phyloP scores from a whole-genome alignment of 768 basidiomycete genomes.

The Lactarius akahatsu region DNA sequence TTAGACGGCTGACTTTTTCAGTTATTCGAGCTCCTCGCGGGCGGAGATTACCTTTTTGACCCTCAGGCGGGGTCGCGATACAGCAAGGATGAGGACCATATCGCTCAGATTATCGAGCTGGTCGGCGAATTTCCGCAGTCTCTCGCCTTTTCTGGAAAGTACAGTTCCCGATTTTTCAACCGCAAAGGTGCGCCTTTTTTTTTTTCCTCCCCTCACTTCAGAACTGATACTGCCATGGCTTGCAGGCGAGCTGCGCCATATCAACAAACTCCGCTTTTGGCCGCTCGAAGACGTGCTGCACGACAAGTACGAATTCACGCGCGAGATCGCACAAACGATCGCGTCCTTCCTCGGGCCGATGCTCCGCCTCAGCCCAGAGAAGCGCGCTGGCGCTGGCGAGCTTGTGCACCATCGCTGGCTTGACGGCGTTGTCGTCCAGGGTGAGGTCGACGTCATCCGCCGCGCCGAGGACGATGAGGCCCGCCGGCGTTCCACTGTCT shows the following conservation, averaged over 20 bases:
- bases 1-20: conserved; percentile 34
- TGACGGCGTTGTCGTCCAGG: conserved; percentile 80
- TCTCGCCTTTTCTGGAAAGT: conserved; percentile 88
- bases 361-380: conserved; percentile 86
- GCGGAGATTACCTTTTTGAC: conserved; percentile 98
- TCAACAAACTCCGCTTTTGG: conserved; percentile 92
- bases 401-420: conserved; percentile 87
- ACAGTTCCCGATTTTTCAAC: conserved; percentile 92
- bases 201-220: neutral
- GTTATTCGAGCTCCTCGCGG: conserved; percentile 94
- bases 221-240: neutral
- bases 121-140: conserved; percentile 85
- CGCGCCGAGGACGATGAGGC: conserved; percentile 58
- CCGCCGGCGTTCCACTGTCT: conserved; percentile 31
- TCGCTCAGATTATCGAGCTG: conserved; percentile 97
- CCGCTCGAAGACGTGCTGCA: conserved; percentile 76
- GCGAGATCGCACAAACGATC: conserved; percentile 76
- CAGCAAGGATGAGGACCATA: conserved; percentile 95
- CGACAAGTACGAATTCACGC: conserved; percentile 95
- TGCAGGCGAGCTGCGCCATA: conserved; percentile 83
- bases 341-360: conserved; percentile 83
- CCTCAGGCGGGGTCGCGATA: conserved; percentile 93
- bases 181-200: conserved; percentile 67
- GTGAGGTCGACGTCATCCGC: conserved; percentile 81
- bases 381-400: conserved; percentile 85